Evolutionary conservation across 345 rosid genomes (phyloP).

Genomic region (Conringia planisiliqua): DNA sequence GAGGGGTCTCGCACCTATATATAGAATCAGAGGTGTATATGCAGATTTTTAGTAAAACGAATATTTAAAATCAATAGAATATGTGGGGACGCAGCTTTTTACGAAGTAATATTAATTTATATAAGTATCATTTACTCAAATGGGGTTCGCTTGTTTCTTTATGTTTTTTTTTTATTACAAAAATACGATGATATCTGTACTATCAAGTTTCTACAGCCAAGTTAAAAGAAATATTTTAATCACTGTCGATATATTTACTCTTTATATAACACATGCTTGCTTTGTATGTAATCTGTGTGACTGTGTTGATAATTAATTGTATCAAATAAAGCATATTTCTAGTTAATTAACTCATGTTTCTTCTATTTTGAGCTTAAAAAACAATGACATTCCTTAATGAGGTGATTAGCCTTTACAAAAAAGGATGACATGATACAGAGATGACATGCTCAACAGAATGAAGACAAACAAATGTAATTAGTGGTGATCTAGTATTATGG

Average conservation of each 20-base stretch:
- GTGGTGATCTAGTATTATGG: neutral
- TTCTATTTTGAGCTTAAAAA: neutral
- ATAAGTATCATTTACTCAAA: slow-evolving; percentile 8
- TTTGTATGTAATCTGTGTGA: slow-evolving; percentile 1
- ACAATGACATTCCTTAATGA: neutral
- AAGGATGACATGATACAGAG: neutral
- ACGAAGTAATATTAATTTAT: slow-evolving; percentile 14
- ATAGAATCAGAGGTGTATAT: slow-evolving; percentile 32
- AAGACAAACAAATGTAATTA: neutral
- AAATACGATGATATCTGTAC: slow-evolving; percentile 2
- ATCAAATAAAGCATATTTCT: neutral
- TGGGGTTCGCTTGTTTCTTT: slow-evolving; percentile 14
- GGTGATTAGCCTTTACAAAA: neutral
- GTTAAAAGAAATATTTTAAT: neutral
- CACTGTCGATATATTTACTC: neutral
- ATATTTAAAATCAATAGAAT: slow-evolving; percentile 26
- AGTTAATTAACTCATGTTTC: neutral
- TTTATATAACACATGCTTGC: slow-evolving; percentile 6
- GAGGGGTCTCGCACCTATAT: slow-evolving; percentile 32
- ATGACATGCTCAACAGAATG: neutral
- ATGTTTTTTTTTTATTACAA: neutral
- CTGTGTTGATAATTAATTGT: neutral
- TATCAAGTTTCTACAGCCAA: slow-evolving; percentile 4
- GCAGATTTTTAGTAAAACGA: slow-evolving; percentile 27
- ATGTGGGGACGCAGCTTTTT: slow-evolving; percentile 36